Evolutionary conservation across 345 rosid genomes (phyloP).

Genomic region (Diplotaxis tenuifolia): DNA sequence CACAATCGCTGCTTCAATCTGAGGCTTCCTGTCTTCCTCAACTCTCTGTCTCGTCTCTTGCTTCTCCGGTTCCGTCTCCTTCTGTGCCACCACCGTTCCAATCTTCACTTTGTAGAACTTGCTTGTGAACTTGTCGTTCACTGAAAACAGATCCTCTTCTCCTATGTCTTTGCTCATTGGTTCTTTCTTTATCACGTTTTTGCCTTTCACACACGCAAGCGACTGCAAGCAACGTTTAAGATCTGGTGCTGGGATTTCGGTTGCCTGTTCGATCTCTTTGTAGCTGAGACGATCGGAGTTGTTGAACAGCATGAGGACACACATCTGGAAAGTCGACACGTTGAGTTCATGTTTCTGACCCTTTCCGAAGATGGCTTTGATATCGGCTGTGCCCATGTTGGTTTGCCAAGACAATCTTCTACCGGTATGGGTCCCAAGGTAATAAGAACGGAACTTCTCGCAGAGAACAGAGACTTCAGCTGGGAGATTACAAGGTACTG

Average conservation of each 20-base stretch:
- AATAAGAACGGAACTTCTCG: constrained; percentile 88
- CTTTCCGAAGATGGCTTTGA: constrained; percentile 84
- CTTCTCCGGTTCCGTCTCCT: constrained; percentile 96
- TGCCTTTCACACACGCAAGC: constrained; percentile 87
- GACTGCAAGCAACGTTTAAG: constrained; percentile 94
- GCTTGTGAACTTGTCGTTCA: constrained; percentile 90
- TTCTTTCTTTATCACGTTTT: constrained; percentile 90
- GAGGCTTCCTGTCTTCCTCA: constrained; percentile 98
- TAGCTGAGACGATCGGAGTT: constrained; percentile 76
- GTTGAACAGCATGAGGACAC: constrained; percentile 89
- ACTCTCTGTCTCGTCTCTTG: constrained; percentile 98
- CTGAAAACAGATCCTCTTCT: constrained; percentile 76
- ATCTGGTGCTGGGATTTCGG: constrained; percentile 83
- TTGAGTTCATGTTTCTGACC: constrained; percentile 98
- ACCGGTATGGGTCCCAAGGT: constrained; percentile 96
- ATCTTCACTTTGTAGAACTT: constrained; percentile 97
- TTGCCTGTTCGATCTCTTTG: constrained; percentile 92
- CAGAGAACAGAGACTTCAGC: constrained; percentile 81
- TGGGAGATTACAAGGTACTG: constrained; percentile 83
- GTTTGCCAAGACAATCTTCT: constrained; percentile 97
- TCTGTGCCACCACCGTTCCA: constrained; percentile 97
- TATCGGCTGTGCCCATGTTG: constrained; percentile 97
- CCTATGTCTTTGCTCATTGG: constrained; percentile 97
- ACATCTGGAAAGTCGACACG: constrained; percentile 98
- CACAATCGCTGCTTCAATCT: constrained; percentile 98